These are phyloP conservation scores for Lasiodiplodia gonubiensis DNA, from an alignment of 2,329 filamentous ascomycete genomes.

Conservation along the genomic window DNA sequence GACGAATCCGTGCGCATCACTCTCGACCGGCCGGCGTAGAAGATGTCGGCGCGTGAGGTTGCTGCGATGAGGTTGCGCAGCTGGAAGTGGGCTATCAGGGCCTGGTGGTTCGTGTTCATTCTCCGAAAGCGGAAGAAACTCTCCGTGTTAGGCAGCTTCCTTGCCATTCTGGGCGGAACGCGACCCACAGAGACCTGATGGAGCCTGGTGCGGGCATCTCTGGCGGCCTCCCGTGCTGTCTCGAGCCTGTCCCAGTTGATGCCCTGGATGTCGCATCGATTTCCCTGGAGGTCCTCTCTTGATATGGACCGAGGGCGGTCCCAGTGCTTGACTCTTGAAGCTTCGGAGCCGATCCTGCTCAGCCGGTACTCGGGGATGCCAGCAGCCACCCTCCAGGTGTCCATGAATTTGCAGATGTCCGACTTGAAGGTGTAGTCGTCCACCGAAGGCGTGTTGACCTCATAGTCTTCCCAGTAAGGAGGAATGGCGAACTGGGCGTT, in stretches of 20 bases:
- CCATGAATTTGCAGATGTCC: slow-evolving; percentile 31
- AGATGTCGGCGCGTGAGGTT: slow-evolving; percentile 60
- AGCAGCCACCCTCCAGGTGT: slow-evolving; percentile 20
- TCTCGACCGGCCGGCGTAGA: slow-evolving; percentile 55
- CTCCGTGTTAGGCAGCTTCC: slow-evolving; percentile 47
- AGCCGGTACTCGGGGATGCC: slow-evolving; percentile 12
- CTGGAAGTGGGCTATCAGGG: slow-evolving; percentile 63
- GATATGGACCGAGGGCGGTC: slow-evolving; percentile 39
- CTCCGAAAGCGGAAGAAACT: slow-evolving; percentile 55
- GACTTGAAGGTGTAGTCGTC: slow-evolving; percentile 27
- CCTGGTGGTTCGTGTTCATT: slow-evolving; percentile 57
- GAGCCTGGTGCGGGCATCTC: slow-evolving; percentile 16
- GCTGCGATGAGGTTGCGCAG: slow-evolving; percentile 63
- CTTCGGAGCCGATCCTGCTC: slow-evolving; percentile 16
- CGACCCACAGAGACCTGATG: slow-evolving; percentile 13
- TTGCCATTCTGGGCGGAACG: slow-evolving; percentile 4
- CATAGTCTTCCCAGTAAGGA: slow-evolving; percentile 22
- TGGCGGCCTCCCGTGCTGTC: slow-evolving; percentile 34
- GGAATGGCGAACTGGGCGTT: slow-evolving; percentile 22
- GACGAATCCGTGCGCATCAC: slow-evolving; percentile 58
- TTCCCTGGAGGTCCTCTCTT: slow-evolving; percentile 41
- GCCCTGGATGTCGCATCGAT: slow-evolving; percentile 46
- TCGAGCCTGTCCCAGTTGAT: slow-evolving; percentile 45
- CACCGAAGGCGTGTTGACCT: slow-evolving; percentile 27
- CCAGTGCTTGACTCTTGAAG: slow-evolving; percentile 24